Evolutionary conservation across 306 rosid species (phyloP), one percentile per base, ranked within the genome.

Genomic region (Pachyrhizus erosus): DNA sequence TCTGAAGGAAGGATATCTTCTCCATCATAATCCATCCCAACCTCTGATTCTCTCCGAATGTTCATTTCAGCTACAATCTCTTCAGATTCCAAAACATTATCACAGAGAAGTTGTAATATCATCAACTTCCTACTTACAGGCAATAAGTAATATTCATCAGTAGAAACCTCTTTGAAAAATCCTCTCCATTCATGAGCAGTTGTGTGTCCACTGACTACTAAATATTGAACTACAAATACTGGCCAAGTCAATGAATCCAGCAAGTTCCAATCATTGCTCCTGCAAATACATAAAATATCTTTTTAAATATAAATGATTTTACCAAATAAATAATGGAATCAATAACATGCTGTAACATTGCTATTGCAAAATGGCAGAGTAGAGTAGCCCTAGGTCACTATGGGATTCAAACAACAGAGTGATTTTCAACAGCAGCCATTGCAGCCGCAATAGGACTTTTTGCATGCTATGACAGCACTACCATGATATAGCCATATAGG

Each of bases 211-310:
- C 79, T 87, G 73, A 93, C 80, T 51, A 91, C 91, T 80, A 96
- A 70, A 85, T 93, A 96, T 55, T 80, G 91, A 71, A 91, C 81
- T 81, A 90, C 71, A 87, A 87, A 96, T 75, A 84, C 92, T 40
- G 99, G 91, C 99, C 99, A 96, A 21, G 99, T 96, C 85, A 96
- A 73, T 39, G 90, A 57, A 87, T 96, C 99, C 2, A 96, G 90
- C 85, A 96, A 88, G 89, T 85, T 82, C 98, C 99, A 93, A 54
- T 96, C 97, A 26, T 82, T 79, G 88, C 87, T 88, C 92, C 99
- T 96, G 88, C 52, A 72, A 78, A 61, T 43, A 49, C 70, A 79
- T 52, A 58, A 20, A 65, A 65, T 14, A 39, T 51, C 10, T 13
- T 48, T 12, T 46, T 12, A 76, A 45, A 18, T 3, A 21, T 58